A percentile compares a stretch with the other conserved stretches of the same genome.
phyloP scores from a whole-genome alignment of 768 basidiomycete genomes.

The Leccinum arenicola region DNA sequence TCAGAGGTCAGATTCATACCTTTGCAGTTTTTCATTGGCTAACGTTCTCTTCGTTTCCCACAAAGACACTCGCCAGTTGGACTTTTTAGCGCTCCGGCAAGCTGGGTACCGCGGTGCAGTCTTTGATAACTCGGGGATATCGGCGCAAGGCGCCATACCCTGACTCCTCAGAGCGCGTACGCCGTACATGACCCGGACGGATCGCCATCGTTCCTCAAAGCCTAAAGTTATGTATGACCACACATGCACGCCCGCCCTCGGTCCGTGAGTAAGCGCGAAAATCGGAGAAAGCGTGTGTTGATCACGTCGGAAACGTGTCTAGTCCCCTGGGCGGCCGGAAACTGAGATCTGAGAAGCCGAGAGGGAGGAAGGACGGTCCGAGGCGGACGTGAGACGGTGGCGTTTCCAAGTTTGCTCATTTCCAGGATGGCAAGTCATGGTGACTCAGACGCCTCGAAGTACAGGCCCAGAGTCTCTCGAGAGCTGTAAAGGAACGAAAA shows the following conservation, averaged over 20 bases:
- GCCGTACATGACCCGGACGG: too few relatives aligned
- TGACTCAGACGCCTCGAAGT: too few relatives aligned
- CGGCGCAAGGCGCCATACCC: too few relatives aligned
- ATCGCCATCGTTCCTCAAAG: too few relatives aligned
- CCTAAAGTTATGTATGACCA: too few relatives aligned
- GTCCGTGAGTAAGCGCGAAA: too few relatives aligned
- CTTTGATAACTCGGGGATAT: too few relatives aligned
- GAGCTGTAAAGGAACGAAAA: background rate
- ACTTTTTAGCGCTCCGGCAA: conserved; percentile 67
- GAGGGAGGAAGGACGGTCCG: too few relatives aligned
- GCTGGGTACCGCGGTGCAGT: conserved; percentile 88
- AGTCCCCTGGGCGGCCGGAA: background rate
- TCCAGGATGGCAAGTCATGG: background rate
- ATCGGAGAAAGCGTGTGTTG: conserved; percentile 33
- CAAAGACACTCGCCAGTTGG: conserved; percentile 80
- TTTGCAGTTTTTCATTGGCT: conserved; percentile 1
- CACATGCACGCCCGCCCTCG: too few relatives aligned
- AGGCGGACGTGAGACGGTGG: too few relatives aligned
- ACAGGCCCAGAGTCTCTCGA: background rate
- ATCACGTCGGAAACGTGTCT: background rate
- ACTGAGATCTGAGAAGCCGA: background rate
- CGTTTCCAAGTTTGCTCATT: background rate
- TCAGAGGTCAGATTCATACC: conserved; percentile 53
- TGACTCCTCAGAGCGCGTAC: too few relatives aligned
- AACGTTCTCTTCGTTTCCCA: conserved; percentile 26